Percentiles rank a stretch among this genome's conserved stretches.
These are phyloP conservation scores for Collybiopsis confluens DNA, from an alignment of 768 basidiomycete genomes.

Conservation along the genomic window DNA sequence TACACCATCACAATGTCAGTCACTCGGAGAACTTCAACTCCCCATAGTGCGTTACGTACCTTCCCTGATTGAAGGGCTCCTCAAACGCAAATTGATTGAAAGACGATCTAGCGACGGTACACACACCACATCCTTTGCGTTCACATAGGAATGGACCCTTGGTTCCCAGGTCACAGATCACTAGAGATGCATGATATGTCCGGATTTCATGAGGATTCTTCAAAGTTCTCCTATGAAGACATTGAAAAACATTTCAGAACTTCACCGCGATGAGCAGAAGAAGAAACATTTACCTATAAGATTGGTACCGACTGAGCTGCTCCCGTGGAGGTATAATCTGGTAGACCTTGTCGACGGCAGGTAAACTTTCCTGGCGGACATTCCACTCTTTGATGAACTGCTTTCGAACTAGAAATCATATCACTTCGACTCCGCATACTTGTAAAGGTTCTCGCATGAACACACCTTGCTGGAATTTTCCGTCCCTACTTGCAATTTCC, in stretches of 20 bases:
- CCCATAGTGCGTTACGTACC: constrained; percentile 20
- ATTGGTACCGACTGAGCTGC: constrained; percentile 21
- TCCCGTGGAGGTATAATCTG: constrained; percentile 19
- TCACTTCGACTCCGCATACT: neutral
- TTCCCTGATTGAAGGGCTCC: constrained; percentile 26
- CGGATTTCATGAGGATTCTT: neutral
- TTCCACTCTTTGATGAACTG: constrained; percentile 3
- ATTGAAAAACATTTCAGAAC: constrained; percentile 6
- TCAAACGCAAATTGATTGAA: constrained; percentile 32
- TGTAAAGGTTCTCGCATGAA: neutral
- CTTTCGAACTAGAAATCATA: neutral
- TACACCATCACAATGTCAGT: constrained; percentile 14
- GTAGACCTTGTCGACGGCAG: constrained; percentile 5
- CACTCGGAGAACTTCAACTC: neutral
- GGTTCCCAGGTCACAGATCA: constrained; percentile 37
- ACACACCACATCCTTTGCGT: constrained; percentile 35
- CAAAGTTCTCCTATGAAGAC: constrained; percentile 16
- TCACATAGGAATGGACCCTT: constrained; percentile 25
- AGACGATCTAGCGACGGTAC: constrained; percentile 29
- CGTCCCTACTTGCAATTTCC: neutral
- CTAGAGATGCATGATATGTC: constrained; percentile 35
- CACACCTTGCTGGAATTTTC: neutral
- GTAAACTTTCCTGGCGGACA: neutral
- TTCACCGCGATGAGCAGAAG: neutral
- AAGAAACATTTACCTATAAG: constrained; percentile 2